These are phyloP conservation scores for Leccinellum luteum DNA, from an alignment of 768 basidiomycete genomes.

Conservation along the genomic window DNA sequence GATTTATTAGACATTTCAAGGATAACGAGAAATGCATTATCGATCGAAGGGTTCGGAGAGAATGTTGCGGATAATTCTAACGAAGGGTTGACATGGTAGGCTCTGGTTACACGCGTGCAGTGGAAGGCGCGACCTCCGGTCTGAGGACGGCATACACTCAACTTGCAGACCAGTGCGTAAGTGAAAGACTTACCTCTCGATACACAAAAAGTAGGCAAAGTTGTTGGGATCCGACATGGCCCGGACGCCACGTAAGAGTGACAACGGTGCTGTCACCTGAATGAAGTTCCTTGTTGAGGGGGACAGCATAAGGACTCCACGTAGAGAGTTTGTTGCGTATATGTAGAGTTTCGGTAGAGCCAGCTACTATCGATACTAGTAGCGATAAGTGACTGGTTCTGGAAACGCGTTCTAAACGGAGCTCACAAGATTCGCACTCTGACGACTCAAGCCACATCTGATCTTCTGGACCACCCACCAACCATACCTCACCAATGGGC, in stretches of 20 bases:
- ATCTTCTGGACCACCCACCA: constrained; percentile 58
- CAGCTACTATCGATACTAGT: constrained; percentile 13
- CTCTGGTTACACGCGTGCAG: constrained; percentile 50
- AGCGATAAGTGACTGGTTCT: constrained; percentile 5
- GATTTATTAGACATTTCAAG: constrained; percentile 55
- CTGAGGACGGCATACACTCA: constrained; percentile 33
- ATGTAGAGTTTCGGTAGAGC: constrained; percentile 38
- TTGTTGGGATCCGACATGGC: constrained; percentile 44
- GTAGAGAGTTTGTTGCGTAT: constrained; percentile 53
- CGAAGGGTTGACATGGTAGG: constrained; percentile 59
- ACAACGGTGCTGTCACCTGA: constrained; percentile 52
- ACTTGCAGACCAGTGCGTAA: not conserved
- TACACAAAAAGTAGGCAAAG: constrained; percentile 65
- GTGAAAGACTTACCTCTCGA: constrained; percentile 47
- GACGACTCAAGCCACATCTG: constrained; percentile 51
- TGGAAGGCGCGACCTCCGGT: constrained; percentile 50
- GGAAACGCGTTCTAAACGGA: not conserved
- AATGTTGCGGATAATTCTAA: constrained; percentile 52
- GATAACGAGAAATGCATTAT: constrained; percentile 50
- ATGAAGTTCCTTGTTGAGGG: constrained; percentile 36
- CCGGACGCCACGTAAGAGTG: constrained; percentile 54
- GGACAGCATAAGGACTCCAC: constrained; percentile 46
- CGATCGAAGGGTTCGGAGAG: constrained; percentile 47
- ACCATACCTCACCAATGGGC: constrained; percentile 67
- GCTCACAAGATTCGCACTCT: constrained; percentile 24